Evolutionary conservation across 1,284 basidiomycete species (phyloP).

Genomic region (Athelia psychrophila): DNA sequence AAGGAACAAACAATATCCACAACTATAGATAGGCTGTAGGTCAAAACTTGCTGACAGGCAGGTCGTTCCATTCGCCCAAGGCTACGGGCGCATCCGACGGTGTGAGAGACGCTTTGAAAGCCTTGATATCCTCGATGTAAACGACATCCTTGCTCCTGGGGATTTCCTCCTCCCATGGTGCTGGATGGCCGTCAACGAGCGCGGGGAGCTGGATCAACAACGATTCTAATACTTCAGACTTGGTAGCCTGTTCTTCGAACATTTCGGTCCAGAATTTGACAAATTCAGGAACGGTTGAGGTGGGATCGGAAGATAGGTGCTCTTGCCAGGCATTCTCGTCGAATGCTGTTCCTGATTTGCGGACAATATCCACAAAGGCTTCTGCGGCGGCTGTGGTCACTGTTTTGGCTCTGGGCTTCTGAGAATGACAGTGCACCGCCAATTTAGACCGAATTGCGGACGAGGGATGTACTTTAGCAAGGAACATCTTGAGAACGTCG

Average conservation of each 20-base stretch:
- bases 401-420: conserved; percentile 54
- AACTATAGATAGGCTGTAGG: not conserved
- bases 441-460: conserved; percentile 74
- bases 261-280: conserved; percentile 54
- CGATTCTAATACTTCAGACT: conserved; percentile 42
- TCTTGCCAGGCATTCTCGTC: conserved; percentile 46
- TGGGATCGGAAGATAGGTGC: conserved; percentile 41
- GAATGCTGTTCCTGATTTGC: conserved; percentile 47
- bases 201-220: conserved; percentile 51
- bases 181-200: conserved; percentile 52
- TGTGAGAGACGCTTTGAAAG: conserved; percentile 66
- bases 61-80: conserved; percentile 66
- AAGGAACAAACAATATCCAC: conserved; percentile 5
- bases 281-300: conserved; percentile 48
- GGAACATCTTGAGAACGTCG: conserved; percentile 79
- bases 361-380: conserved; percentile 59
- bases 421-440: conserved; percentile 78
- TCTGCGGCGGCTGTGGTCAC: conserved; percentile 68
- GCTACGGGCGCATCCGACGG: conserved; percentile 53
- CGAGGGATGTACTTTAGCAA: conserved; percentile 66
- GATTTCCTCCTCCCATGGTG: conserved; percentile 48
- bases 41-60: conserved; percentile 50
- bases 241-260: conserved; percentile 40
- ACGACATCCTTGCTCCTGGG: conserved; percentile 47
- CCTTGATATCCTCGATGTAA: conserved; percentile 65